Percentiles rank a stretch among this genome's conserved stretches.
Evolutionary conservation across 495 filamentous ascomycete genomes (phyloP).

Genomic region (Parathielavia appendiculata): DNA sequence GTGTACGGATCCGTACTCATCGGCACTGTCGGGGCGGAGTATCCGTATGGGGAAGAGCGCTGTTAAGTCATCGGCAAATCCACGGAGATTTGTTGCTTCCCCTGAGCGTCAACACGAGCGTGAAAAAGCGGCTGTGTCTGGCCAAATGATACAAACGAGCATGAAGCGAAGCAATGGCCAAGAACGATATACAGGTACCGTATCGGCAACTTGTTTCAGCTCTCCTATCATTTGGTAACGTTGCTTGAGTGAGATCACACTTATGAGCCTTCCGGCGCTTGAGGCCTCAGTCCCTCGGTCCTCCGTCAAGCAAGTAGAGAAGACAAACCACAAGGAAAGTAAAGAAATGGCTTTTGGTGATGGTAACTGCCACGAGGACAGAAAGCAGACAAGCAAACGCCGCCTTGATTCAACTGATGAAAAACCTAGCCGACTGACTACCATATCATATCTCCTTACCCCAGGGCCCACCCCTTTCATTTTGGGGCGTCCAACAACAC

Average conservation of each 20-base stretch:
- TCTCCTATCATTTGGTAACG: neutral
- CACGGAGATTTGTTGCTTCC: neutral
- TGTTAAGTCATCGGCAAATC: neutral
- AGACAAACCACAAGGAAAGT: neutral
- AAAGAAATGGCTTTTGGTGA: constrained; percentile 1
- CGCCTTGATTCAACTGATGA: neutral
- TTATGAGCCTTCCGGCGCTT: neutral
- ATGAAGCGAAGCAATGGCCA: neutral
- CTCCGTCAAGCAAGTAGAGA: neutral
- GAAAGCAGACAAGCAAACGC: neutral
- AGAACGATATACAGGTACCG: too few species aligned
- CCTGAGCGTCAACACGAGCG: neutral
- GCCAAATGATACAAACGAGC: neutral
- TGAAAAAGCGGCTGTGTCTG: neutral
- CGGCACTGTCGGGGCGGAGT: neutral
- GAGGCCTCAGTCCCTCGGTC: too few species aligned
- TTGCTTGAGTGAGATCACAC: too few species aligned
- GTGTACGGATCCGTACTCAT: neutral
- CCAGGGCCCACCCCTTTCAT: neutral
- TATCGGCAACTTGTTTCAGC: too few species aligned
- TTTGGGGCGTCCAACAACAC: neutral
- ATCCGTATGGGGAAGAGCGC: too few species aligned
- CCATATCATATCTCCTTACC: neutral
- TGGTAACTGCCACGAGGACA: neutral
- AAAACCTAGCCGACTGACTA: neutral